A percentile compares a stretch with the other conserved stretches of the same genome.
These are phyloP conservation scores for Cupressus sempervirens DNA, from an alignment of 75 land plant species.

Conservation along the genomic window DNA sequence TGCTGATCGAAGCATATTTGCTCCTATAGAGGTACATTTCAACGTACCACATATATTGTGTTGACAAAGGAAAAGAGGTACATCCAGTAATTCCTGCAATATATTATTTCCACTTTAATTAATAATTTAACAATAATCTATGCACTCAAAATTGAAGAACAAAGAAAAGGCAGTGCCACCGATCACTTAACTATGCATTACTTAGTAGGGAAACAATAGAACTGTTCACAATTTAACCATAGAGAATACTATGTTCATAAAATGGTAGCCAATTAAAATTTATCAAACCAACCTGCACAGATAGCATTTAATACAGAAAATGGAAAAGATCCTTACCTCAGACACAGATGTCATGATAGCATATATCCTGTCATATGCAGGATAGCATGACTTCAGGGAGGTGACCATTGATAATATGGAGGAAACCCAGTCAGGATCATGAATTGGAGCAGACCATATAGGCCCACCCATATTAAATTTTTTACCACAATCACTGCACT, in stretches of 20 bases:
- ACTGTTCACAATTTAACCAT: not conserved
- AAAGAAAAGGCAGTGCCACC: not conserved
- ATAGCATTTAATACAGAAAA: not conserved
- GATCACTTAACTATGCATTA: not conserved
- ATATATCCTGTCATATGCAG: conserved; percentile 79
- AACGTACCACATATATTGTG: conserved; percentile 88
- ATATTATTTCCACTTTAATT: no score
- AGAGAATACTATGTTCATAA: not conserved
- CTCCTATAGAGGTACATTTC: conserved; percentile 94
- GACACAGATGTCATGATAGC: conserved; percentile 89
- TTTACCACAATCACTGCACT: conserved; percentile 92
- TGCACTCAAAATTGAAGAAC: not conserved
- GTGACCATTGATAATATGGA: conserved; percentile 61
- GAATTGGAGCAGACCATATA: conserved; percentile 98
- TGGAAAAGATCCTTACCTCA: conserved; percentile 56
- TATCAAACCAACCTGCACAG: not conserved
- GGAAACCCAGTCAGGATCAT: conserved; percentile 87
- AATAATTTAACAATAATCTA: not conserved
- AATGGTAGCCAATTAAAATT: not conserved
- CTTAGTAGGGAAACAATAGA: not conserved
- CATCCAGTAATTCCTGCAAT: conserved; percentile 87
- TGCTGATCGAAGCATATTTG: conserved; percentile 89
- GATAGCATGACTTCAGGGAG: conserved; percentile 63
- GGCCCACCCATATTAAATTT: conserved; percentile 98
- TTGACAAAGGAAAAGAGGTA: conserved; percentile 83